phyloP scores from a whole-genome alignment of 176 grass and related monocot species.

The Pharus latifolius region DNA sequence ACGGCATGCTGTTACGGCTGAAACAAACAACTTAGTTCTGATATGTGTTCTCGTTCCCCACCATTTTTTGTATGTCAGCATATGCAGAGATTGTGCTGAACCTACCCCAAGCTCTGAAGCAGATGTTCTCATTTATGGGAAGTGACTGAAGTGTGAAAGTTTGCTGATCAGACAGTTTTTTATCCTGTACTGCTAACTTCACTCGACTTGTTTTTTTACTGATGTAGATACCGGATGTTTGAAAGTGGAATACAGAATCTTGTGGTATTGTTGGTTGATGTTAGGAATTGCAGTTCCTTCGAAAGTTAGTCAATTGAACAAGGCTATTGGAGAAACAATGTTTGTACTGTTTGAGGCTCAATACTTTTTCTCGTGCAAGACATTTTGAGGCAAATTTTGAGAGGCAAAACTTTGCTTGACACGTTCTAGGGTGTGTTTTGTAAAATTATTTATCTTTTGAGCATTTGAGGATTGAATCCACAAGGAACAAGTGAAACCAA shows the following conservation, averaged over 20 bases:
- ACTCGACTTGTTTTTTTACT: too few species aligned
- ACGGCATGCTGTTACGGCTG: too few species aligned
- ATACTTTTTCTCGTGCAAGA: too few species aligned
- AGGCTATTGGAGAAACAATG: too few species aligned
- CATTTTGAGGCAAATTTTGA: too few species aligned
- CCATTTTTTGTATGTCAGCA: conserved; percentile 28
- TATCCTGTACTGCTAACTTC: background rate
- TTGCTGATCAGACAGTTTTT: background rate
- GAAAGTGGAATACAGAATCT: background rate
- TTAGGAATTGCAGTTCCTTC: background rate
- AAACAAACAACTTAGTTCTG: too few species aligned
- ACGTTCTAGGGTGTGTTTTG: too few species aligned
- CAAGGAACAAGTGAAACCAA: too few species aligned
- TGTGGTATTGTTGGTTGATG: background rate
- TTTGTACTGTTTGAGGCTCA: too few species aligned
- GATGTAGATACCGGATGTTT: background rate
- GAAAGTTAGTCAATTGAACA: background rate
- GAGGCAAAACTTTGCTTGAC: too few species aligned
- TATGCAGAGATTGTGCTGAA: conserved; percentile 90
- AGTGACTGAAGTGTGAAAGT: conserved; percentile 24
- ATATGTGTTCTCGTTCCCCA: background rate
- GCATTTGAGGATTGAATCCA: too few species aligned
- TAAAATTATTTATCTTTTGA: too few species aligned
- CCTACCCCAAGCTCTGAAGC: conserved; percentile 59
- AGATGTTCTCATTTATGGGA: conserved; percentile 36